Evolutionary conservation across 2,329 filamentous ascomycete species (phyloP), one percentile per base, ranked within the genome.

Genomic region (Pseudocercospora ulei): DNA sequence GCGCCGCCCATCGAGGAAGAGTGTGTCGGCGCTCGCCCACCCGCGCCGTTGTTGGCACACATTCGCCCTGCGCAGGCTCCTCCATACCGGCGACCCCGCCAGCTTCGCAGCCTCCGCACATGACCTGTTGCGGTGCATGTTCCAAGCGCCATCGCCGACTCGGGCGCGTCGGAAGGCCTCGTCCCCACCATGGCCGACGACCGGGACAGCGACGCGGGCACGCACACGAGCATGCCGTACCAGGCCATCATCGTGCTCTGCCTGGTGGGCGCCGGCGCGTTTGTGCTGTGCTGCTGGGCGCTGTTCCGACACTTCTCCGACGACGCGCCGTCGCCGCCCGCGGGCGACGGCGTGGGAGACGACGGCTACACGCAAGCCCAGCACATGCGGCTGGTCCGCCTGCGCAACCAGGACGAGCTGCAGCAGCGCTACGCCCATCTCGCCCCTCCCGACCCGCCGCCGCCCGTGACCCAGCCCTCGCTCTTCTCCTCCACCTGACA

Each of bases 311-410:
- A 50, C 26, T 50, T 50, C 36, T 46, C 25, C 35, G 35, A 20
- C 19, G 22, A 40, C 11, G 28, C 11, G 5, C 33, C 25, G n/a
- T 16, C 20, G 17, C 37, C 29, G 22, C 30, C 30, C 17, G 38
- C 9, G 3, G 39, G 33, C 9, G 27, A 38, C 14, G 24, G 28
- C 12, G 24, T 38, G 14, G 34, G 35, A 7, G 26, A 38, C 1
- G 41, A 48, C 20, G 49, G 49, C 5, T 31, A 44, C 14, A 50
- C 47, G 7, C 49, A 52, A 38, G 40, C 42, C 27, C 49, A 52
- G 27, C 50, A 52, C 39, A 49, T 50, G 48, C 43, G 49, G 7
- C n/a, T 46, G 13, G 46, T 52, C n/a, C 45, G 49, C 5, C 16
- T 50, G 6, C 39, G 48, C 19, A 47, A 47, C 37, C 46, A 49